Base-by-base conservation (phyloP, 352 stramenopile species). In the Pythium myriotylum region DNA sequence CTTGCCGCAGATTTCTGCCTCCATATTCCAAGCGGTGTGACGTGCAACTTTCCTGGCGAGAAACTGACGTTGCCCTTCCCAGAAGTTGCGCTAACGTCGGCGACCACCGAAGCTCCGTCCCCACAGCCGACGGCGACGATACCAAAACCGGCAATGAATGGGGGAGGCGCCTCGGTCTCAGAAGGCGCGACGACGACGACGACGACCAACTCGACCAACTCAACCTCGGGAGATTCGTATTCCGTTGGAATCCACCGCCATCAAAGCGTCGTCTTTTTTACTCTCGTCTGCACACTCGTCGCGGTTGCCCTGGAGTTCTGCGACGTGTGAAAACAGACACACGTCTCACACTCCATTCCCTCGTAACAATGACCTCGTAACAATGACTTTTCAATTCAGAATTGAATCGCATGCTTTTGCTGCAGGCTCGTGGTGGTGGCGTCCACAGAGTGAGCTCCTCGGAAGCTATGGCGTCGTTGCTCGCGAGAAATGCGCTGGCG, bases 401-500 rank as follows among this genome's bases (percentile, higher is more conserved):
- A 47, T 46, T 57, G 50, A 57, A 57, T 57, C n/a, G 45, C 23
- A 12, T 35, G 29, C 29, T 35, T 35, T n/a, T 35, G 45, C 20
- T 47, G 50, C 35, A 23, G 7, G 26, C 42, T 19, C 26, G 39
- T 59, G 52, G 52, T 51, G 23, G 52, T 42, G 24, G 52, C 14
- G 37, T 43, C 37, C 37, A 43, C 37, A 43, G 17, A 17, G 13
- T 17, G 37, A 43, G 37, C 37, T 43, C 37, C 37, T 43, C 13
- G 37, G 17, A 43, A 43, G 13, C 37, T 50, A 68, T 68, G 60
- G 60, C 60, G 49, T 54, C 26, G 39, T 32, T 62, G 60, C 41
- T 68, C 19, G 60, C 60, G 45, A 62, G 47, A 47, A 68, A 57
- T 51, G 60, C 39, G 52, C 45, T 68, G 14, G 40, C 46, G 60